These are phyloP conservation scores for Leptodermis oblonga DNA, from an alignment of 257 asterid genomes.

Conservation along the genomic window DNA sequence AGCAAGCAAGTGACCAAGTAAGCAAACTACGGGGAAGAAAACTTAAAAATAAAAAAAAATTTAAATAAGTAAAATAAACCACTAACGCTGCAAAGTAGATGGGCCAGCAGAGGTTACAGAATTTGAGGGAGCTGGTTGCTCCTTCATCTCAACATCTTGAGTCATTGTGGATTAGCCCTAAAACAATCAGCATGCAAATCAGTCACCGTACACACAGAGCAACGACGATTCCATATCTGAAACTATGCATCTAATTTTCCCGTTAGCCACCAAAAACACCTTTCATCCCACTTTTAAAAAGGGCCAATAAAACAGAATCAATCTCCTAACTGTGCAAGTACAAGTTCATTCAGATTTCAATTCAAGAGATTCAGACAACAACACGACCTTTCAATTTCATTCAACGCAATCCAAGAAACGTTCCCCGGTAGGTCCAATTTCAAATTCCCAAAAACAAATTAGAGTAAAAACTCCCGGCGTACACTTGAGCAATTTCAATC, in stretches of 20 bases:
- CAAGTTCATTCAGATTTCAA: background rate
- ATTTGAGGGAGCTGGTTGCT: constrained; percentile 56
- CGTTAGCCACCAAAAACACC: background rate
- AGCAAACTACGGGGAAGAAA: no score
- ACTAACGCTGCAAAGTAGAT: constrained; percentile 48
- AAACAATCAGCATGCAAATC: constrained; percentile 22
- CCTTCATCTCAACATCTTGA: constrained; percentile 80
- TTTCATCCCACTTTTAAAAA: background rate
- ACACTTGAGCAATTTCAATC: background rate
- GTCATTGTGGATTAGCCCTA: constrained; percentile 48
- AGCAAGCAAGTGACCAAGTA: background rate
- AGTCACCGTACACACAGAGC: background rate
- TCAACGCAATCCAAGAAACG: background rate
- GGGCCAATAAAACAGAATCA: background rate
- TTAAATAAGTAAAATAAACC: background rate
- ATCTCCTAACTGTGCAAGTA: no score
- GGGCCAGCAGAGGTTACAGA: constrained; percentile 35
- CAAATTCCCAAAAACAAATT: background rate
- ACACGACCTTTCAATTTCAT: background rate
- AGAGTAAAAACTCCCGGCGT: background rate
- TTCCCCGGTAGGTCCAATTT: background rate
- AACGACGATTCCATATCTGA: background rate
- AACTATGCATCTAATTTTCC: no score
- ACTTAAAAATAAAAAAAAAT: no score
- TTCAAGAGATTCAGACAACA: background rate